phyloP scores from a whole-genome alignment of 306 rosid species.

The Prunus mira region DNA sequence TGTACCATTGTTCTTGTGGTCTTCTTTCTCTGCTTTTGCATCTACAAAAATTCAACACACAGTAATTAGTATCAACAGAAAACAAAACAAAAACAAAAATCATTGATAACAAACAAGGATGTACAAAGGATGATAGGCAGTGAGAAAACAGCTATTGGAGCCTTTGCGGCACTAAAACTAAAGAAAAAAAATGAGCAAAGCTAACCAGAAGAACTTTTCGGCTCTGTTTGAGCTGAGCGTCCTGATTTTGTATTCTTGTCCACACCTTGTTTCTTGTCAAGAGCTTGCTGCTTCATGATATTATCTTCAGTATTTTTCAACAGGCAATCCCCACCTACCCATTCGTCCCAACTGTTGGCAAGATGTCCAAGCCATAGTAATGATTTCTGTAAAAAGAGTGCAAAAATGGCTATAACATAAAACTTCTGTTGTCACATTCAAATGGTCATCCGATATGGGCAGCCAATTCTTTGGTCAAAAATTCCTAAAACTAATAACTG shows the following conservation, averaged over 20 bases:
- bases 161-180: not conserved
- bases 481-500: too few relatives aligned
- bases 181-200: not conserved
- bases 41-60: conserved; percentile 45
- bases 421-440: too few relatives aligned
- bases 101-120: not conserved
- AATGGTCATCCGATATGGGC: too few relatives aligned
- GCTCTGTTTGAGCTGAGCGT: conserved; percentile 62
- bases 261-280: conserved; percentile 63
- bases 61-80: conserved; percentile 3
- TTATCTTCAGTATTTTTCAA: conserved; percentile 76
- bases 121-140: not conserved
- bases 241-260: conserved; percentile 74
- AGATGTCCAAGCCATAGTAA: conserved; percentile 64
- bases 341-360: conserved; percentile 99
- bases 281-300: conserved; percentile 59
- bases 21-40: conserved; percentile 74
- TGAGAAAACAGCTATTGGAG: not conserved
- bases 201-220: conserved; percentile 63
- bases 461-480: too few relatives aligned
- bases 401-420: too few relatives aligned
- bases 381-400: conserved; percentile 33
- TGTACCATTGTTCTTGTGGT: conserved; percentile 60
- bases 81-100: not conserved
- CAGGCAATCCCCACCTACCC: conserved; percentile 79